These are phyloP conservation scores for Aspergillus hiratsukae DNA, from an alignment of 2,329 filamentous ascomycete genomes.

Conservation along the genomic window DNA sequence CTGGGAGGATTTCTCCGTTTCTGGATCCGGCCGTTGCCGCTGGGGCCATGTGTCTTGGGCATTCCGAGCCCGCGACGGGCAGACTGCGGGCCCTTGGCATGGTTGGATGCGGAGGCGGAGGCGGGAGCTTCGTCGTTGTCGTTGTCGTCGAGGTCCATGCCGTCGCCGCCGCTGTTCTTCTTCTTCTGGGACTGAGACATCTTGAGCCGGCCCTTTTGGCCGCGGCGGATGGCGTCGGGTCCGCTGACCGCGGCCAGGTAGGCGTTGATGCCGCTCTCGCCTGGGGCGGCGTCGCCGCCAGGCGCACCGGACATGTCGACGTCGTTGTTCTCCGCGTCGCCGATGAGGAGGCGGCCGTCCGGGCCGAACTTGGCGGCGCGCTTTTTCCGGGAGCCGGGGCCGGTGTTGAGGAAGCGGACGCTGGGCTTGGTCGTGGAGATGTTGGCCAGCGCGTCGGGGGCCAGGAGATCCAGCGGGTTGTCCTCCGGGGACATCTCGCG, in stretches of 20 bases:
- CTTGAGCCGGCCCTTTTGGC: slow-evolving; percentile 58
- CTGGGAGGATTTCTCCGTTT: slow-evolving; percentile 15
- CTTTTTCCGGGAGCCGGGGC: slow-evolving; percentile 35
- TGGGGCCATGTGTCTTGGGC: slow-evolving; percentile 24
- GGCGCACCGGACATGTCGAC: slow-evolving; percentile 46
- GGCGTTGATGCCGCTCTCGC: slow-evolving; percentile 49
- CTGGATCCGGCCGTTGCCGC: slow-evolving; percentile 20
- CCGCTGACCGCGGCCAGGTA: slow-evolving; percentile 59
- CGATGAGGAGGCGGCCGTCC: slow-evolving; percentile 44
- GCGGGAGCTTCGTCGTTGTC: slow-evolving; percentile 14
- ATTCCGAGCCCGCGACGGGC: slow-evolving; percentile 24
- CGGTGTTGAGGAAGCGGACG: slow-evolving; percentile 40
- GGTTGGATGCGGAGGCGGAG: neutral
- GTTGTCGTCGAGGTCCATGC: slow-evolving; percentile 39
- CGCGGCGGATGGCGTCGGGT: slow-evolving; percentile 53
- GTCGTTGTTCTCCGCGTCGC: slow-evolving; percentile 31
- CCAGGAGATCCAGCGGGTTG: slow-evolving; percentile 89
- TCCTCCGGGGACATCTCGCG: slow-evolving; percentile 76
- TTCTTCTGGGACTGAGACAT: slow-evolving; percentile 46
- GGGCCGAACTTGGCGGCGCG: slow-evolving; percentile 40
- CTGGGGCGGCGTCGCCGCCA: slow-evolving; percentile 20
- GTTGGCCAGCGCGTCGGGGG: slow-evolving; percentile 80
- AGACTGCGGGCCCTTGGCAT: slow-evolving; percentile 5
- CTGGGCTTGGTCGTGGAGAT: slow-evolving; percentile 85
- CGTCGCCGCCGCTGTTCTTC: slow-evolving; percentile 34